phyloP scores from a whole-genome alignment of 1,139 yeast genomes.

The Zygoascus meyerae region DNA sequence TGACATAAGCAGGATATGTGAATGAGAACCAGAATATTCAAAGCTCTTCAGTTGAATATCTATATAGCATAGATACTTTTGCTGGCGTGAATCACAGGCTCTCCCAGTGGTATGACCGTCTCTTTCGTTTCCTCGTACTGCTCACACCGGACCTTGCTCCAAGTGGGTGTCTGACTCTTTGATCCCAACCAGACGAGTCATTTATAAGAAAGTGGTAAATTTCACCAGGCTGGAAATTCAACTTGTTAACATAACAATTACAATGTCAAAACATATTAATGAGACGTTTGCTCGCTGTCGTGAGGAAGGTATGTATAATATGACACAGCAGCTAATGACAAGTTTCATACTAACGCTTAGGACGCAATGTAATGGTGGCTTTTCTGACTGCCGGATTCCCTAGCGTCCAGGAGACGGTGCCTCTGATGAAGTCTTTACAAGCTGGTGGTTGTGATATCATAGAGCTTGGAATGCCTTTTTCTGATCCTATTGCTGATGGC shows the following conservation, averaged over 20 bases:
- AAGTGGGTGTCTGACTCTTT: too few species aligned
- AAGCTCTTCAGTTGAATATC: too few species aligned
- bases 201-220: too few species aligned
- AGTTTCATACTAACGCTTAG: neutral
- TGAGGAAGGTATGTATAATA: conserved; percentile 41
- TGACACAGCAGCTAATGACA: neutral
- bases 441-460: conserved; percentile 93
- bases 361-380: conserved; percentile 84
- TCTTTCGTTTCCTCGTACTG: too few species aligned
- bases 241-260: neutral
- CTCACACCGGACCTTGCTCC: too few species aligned
- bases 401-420: conserved; percentile 76
- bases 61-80: too few species aligned
- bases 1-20: too few species aligned
- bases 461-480: conserved; percentile 92
- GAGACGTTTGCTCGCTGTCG: conserved; percentile 69
- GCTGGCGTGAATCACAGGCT: too few species aligned
- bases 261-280: conserved; percentile 62
- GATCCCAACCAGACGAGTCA: too few species aligned
- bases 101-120: too few species aligned
- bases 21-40: too few species aligned
- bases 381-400: conserved; percentile 96
- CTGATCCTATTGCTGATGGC: conserved; percentile 99
- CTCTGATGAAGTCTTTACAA: conserved; percentile 80
- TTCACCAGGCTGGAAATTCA: neutral